Conservation (phyloP, 2,329 filamentous ascomycete species). For the Phialophora expanda region DNA sequence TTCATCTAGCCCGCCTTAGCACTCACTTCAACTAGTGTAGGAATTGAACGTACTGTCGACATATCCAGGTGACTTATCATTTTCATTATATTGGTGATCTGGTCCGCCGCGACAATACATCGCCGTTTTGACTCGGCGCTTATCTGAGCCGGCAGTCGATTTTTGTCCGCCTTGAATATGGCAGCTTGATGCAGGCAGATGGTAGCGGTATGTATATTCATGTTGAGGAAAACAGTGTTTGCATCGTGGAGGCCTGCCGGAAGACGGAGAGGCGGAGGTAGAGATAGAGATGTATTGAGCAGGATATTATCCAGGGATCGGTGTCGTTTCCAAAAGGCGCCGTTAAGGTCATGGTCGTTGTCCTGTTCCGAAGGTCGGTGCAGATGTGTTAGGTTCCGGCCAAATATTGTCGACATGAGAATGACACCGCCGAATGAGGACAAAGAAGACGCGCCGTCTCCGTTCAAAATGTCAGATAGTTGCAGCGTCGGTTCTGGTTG, state of each 20-base stretch:
- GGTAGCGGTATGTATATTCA: conserved; percentile 94
- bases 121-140: conserved; percentile 88
- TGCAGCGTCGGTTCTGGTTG: conserved; percentile 73
- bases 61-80: conserved; percentile 91
- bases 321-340: conserved; percentile 95
- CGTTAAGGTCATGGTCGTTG: conserved; percentile 83
- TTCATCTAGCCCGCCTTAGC: conserved; percentile 70
- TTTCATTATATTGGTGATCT: conserved; percentile 93
- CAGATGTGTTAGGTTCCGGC: conserved; percentile 86
- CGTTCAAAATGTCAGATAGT: conserved; percentile 64
- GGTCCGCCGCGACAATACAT: conserved; percentile 90
- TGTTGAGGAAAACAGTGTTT: conserved; percentile 91
- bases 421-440: conserved; percentile 80
- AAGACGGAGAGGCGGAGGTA: conserved; percentile 81
- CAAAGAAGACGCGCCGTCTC: conserved; percentile 73
- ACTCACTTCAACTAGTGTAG: not conserved
- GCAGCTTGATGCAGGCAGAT: conserved; percentile 98
- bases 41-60: conserved; percentile 66
- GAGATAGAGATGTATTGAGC: conserved; percentile 79
- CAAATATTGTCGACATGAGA: conserved; percentile 86
- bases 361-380: conserved; percentile 84
- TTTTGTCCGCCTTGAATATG: conserved; percentile 95
- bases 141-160: conserved; percentile 75
- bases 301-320: conserved; percentile 87
- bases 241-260: conserved; percentile 75